phyloP scores from a whole-genome alignment of 805 yeast genomes.

The Cyberlindnera misumaiensis region DNA sequence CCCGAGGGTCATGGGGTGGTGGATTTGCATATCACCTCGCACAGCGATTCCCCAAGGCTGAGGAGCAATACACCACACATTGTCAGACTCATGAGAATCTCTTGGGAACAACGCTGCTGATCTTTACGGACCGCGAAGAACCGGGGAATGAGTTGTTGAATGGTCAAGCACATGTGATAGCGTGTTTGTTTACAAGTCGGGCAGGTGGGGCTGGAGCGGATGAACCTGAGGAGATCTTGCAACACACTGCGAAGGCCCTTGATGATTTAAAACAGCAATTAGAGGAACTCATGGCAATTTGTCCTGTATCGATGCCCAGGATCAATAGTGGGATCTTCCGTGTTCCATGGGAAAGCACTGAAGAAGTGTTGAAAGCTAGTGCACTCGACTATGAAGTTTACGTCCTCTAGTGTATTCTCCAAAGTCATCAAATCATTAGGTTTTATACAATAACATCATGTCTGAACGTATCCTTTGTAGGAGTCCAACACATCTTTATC shows the following conservation, averaged over 20 bases:
- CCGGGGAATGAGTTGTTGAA: constrained; percentile 22
- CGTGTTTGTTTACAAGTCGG: constrained; percentile 69
- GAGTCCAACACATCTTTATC: constrained; percentile 30
- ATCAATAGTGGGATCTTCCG: constrained; percentile 77
- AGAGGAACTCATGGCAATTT: neutral
- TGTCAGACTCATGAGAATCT: constrained; percentile 27
- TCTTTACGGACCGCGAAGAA: constrained; percentile 29
- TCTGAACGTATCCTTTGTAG: too few species aligned
- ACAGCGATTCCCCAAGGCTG: constrained; percentile 49
- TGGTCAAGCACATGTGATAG: constrained; percentile 28
- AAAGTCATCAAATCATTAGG: too few species aligned
- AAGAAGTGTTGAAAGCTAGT: constrained; percentile 34
- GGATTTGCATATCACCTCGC: constrained; percentile 66
- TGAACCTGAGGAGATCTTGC: constrained; percentile 38
- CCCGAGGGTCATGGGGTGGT: constrained; percentile 78
- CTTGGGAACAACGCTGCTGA: constrained; percentile 49
- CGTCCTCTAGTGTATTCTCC: constrained; percentile 25
- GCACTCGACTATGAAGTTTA: constrained; percentile 39
- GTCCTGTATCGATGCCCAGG: constrained; percentile 54
- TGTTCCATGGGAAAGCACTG: constrained; percentile 75
- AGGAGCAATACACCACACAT: constrained; percentile 33
- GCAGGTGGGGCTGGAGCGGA: constrained; percentile 40
- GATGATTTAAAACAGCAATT: constrained; percentile 37
- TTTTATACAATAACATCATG: neutral
- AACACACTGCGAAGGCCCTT: constrained; percentile 45